A percentile compares a stretch with the other conserved stretches of the same genome.
Evolutionary conservation across 441 rosid genomes (phyloP).

Genomic region (Rhodomyrtus psidioides): DNA sequence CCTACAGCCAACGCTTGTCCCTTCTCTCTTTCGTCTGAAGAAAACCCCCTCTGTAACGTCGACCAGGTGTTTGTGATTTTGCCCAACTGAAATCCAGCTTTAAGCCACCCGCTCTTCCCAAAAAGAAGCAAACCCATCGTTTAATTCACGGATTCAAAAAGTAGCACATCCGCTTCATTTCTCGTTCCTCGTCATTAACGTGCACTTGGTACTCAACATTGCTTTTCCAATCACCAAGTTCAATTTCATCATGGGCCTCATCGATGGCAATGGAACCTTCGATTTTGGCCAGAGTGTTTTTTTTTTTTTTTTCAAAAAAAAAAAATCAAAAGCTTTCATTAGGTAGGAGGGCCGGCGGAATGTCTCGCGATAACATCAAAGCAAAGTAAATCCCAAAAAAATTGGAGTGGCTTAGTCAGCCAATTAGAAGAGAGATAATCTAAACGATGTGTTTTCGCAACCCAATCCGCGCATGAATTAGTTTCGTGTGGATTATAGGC

Average conservation of each 20-base stretch:
- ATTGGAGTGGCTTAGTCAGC: no score
- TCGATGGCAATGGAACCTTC: not conserved
- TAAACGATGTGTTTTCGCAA: no score
- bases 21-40: no score
- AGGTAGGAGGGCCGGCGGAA: no score
- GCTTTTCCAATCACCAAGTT: not conserved
- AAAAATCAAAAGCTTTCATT: no score
- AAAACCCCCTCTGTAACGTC: not conserved
- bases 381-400: no score
- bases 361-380: no score
- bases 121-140: not conserved
- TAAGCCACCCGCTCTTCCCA: not conserved
- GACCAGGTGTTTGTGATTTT: accelerated
- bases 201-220: not conserved
- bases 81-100: not conserved
- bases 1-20: not conserved
- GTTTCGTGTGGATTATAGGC: no score
- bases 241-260: not conserved
- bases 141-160: not conserved
- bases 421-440: no score
- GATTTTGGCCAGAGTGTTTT: not conserved
- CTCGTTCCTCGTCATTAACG: not conserved
- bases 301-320: no score
- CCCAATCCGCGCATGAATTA: no score
- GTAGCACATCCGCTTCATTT: no score